Evolutionary conservation across 345 rosid genomes (phyloP).

Genomic region (Brassica juncea): DNA sequence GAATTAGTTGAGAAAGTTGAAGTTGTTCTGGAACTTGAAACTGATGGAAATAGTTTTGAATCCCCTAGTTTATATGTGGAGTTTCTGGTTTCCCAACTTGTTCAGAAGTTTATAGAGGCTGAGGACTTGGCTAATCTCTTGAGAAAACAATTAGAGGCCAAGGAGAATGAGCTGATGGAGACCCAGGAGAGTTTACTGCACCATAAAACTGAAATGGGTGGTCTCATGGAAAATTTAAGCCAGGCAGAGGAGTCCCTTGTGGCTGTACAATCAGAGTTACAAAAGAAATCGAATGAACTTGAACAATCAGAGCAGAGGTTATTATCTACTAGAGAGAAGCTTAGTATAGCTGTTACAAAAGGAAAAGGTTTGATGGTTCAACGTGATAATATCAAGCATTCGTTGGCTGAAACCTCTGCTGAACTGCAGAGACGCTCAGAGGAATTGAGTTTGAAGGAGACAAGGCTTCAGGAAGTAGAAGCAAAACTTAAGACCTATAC

Average conservation of each 20-base stretch:
- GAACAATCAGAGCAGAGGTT: conserved; percentile 86
- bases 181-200: conserved; percentile 58
- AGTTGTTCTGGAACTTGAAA: conserved; percentile 59
- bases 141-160: conserved; percentile 49
- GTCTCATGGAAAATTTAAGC: conserved; percentile 53
- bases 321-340: conserved; percentile 90
- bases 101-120: conserved; percentile 59
- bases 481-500: conserved; percentile 65
- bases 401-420: conserved; percentile 65
- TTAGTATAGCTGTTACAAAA: conserved; percentile 91
- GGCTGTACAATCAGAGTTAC: conserved; percentile 51
- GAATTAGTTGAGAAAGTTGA: conserved; percentile 58
- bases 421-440: conserved; percentile 75
- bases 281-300: conserved; percentile 63
- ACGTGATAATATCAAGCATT: conserved; percentile 79
- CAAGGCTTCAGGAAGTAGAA: conserved; percentile 70
- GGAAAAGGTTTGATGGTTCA: conserved; percentile 90
- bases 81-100: conserved; percentile 67
- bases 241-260: conserved; percentile 60
- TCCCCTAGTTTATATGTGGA: conserved; percentile 52
- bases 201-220: conserved; percentile 57
- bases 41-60: conserved; percentile 36
- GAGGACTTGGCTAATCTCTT: conserved; percentile 42
- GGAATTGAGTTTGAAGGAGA: conserved; percentile 74
- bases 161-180: conserved; percentile 52